Percentiles rank a stretch among this genome's conserved stretches.
Evolutionary conservation across 2,329 filamentous ascomycete species (phyloP).

Genomic region (Colletotrichum sidae): DNA sequence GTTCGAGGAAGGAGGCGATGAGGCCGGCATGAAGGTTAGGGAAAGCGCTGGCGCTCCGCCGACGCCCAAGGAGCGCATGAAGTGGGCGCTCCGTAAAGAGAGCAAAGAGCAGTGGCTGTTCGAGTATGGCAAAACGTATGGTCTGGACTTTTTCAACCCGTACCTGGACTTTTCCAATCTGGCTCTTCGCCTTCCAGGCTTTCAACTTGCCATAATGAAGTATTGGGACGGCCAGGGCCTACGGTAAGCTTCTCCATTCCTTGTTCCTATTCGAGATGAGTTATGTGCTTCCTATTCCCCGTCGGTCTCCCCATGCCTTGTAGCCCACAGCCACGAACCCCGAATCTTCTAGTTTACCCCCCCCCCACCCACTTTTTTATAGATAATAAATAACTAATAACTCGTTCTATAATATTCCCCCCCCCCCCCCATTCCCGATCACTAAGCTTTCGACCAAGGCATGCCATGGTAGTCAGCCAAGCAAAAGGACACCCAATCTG

Average conservation of each 20-base stretch:
- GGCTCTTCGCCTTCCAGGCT: constrained; percentile 77
- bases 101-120: constrained; percentile 67
- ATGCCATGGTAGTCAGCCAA: constrained; percentile 4
- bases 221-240: constrained; percentile 85
- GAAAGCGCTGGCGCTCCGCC: constrained; percentile 62
- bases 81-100: constrained; percentile 64
- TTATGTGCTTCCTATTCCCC: constrained; percentile 16
- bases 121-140: constrained; percentile 63
- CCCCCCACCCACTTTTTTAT: too few species aligned
- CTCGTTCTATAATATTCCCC: too few species aligned
- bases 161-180: constrained; percentile 88
- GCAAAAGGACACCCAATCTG: background rate
- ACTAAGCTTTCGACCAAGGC: constrained; percentile 16
- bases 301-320: background rate
- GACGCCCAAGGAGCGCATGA: constrained; percentile 65
- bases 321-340: too few species aligned
- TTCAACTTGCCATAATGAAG: constrained; percentile 77
- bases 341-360: too few species aligned
- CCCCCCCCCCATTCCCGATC: background rate
- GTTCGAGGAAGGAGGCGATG: constrained; percentile 75
- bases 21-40: constrained; percentile 61
- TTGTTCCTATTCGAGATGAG: constrained; percentile 13
- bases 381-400: too few species aligned
- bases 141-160: constrained; percentile 84
- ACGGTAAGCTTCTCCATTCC: constrained; percentile 64